Base-by-base conservation (phyloP, 306 rosid species). In the Corylus americana region DNA sequence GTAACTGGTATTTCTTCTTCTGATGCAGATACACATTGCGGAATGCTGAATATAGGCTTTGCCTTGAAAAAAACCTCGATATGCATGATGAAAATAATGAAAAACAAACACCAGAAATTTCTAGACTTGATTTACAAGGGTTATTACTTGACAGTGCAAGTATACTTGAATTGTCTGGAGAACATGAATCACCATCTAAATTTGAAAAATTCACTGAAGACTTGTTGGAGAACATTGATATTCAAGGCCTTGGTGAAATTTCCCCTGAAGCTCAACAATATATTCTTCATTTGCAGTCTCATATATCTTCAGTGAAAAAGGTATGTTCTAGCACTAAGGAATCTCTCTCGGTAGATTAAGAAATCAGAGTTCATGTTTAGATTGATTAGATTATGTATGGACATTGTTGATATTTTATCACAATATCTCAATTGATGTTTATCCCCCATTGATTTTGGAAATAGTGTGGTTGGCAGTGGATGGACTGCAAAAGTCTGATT, bases 1-100 rank as follows among this genome's bases (percentile, higher is more conserved):
- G 25, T 86, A 74, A 79, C 66, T 42, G 50, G 78, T 14, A 25
- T 66, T 79, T 80, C 69, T 76, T 74, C 51, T 7, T 61, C 17
- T 66, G 50, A 81, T 87, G 72, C 86, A 95, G 98, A 82, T 95
- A 95, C 85, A 95, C 98, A 20, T 74, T 95, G 79, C 92, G 94
- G 17, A 95, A 95, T 86, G 98, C 95, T 64, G 98, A 95, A 79
- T 95, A 87, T 78, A 90, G 98, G 87, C 97, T 95, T 74, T 95
- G 96, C 74, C 90, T 92, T 25, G 97, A 95, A 84, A 89, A 79
- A 82, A 95, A 90, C 64, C 87, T 92, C 39, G 92, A 89, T 77
- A 71, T 81, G 63, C 74, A 75, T 75, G 96, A 89, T 68, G 82
- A 77, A 27, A 88, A 87, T 82, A 67, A 74, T 55, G 97, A 90